Evolutionary conservation across 306 rosid species (phyloP).

Genomic region (Sphenostylis stenocarpa): DNA sequence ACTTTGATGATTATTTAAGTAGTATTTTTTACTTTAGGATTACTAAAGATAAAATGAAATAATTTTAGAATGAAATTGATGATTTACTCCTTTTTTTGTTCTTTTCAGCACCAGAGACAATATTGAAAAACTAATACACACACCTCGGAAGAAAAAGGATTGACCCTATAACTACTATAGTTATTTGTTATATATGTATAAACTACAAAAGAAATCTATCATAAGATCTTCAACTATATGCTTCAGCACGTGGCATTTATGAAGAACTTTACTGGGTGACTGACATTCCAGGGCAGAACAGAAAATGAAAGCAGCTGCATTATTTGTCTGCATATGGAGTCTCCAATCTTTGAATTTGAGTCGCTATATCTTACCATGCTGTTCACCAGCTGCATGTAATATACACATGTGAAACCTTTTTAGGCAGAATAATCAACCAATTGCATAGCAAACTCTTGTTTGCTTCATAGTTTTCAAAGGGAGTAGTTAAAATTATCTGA

Average conservation of each 20-base stretch:
- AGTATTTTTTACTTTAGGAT: neutral
- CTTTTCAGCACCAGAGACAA: neutral
- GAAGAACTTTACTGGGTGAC: neutral
- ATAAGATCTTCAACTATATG: neutral
- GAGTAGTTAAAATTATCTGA: constrained; percentile 71
- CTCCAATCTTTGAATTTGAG: constrained; percentile 48
- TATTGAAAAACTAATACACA: neutral
- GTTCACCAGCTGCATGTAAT: constrained; percentile 25
- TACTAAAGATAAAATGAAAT: neutral
- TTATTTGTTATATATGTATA: neutral
- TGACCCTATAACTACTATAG: constrained; percentile 5
- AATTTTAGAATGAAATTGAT: neutral
- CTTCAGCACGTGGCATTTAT: neutral
- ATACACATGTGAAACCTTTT: constrained; percentile 67
- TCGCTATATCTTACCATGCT: constrained; percentile 29
- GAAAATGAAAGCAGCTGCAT: constrained; percentile 39
- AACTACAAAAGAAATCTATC: neutral
- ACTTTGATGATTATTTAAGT: neutral
- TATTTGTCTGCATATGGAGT: constrained; percentile 50
- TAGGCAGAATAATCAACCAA: constrained; percentile 55
- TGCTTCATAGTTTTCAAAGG: constrained; percentile 78
- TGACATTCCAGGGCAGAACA: neutral
- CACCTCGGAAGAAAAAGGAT: neutral
- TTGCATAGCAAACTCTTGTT: constrained; percentile 57
- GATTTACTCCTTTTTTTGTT: constrained; percentile 7